These are phyloP conservation scores for Coemansia sp. DNA, from an alignment of 192 early-diverging fungal species.

Conservation along the genomic window DNA sequence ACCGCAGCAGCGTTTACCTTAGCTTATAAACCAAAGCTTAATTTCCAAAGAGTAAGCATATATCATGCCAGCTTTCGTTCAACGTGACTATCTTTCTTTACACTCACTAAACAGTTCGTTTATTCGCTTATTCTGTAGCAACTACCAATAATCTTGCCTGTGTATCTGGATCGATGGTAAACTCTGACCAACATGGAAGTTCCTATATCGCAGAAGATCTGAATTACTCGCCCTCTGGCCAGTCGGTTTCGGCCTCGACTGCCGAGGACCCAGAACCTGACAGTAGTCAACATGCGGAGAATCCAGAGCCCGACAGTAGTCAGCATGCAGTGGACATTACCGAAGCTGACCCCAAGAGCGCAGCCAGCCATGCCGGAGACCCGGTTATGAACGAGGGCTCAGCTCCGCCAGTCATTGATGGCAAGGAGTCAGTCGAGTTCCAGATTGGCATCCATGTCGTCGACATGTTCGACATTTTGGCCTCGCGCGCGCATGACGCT, in stretches of 20 bases:
- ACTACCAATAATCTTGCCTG: background rate
- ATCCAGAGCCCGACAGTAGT: constrained; percentile 12
- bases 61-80: background rate
- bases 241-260: background rate
- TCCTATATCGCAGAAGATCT: constrained; percentile 48
- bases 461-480: constrained; percentile 78
- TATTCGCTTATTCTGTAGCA: background rate
- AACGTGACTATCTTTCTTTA: background rate
- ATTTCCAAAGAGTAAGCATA: background rate
- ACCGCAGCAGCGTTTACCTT: background rate
- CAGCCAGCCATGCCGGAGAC: background rate
- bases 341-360: background rate
- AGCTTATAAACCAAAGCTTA: background rate
- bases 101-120: background rate
- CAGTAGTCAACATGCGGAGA: background rate
- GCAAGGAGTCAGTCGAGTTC: constrained; percentile 67
- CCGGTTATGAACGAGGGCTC: constrained; percentile 19
- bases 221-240: constrained; percentile 15
- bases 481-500: constrained; percentile 25
- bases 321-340: background rate
- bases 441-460: constrained; percentile 67
- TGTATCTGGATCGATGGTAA: constrained; percentile 39
- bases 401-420: constrained; percentile 47
- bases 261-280: constrained; percentile 12
- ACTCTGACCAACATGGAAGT: constrained; percentile 40